Evolutionary conservation across 768 basidiomycete genomes (phyloP), one percentile per base, ranked within the genome.

Genomic region (Boletus speciosus): DNA sequence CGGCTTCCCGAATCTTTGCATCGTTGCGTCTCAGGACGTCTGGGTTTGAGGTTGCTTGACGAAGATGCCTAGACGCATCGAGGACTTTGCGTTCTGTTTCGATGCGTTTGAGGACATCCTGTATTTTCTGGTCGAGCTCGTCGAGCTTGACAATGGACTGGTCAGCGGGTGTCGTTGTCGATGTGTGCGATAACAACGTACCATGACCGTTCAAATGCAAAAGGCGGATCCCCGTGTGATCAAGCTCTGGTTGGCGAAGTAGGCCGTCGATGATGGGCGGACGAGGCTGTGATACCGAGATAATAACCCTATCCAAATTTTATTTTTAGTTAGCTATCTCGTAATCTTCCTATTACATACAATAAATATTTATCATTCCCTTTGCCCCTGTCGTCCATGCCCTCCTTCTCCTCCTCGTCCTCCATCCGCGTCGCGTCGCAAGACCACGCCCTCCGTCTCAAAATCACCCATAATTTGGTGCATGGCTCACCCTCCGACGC

Each of bases 31-130:
- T 80, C 47, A 91, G 75, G 45, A 95, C 93, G 73, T 94, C 92
- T 61, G 83, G 88, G 66, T 96, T 96, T 41, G 76, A 81, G 32
- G 93, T 94, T 2, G 93, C 93, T 69, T 84, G 82, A 43, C 87
- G 82, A 52, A 95, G 78, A 61, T 82, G 79, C 67, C 87, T 82
- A 29, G 86, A 84, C 16, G 86, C 93, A 72, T 94, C 90, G 60
- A 96, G 79, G 69, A 95, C 86, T 81, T 92, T 94, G 73, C 88
- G 88, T 76, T 96, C 92, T 35, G 88, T 93, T 75, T 88, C 83
- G 70, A 96, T 94, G 71, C 89, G 88, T 73, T 83, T 87, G 76
- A 86, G 83, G 65, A 94, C 85, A 72, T 93, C 90, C 71, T 86
- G 85, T 70, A 95, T 93, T 83, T 94, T 95, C 82, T 86, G 85